Conservation (phyloP, 257 asterid genomes). For the Capsicum chinense region DNA sequence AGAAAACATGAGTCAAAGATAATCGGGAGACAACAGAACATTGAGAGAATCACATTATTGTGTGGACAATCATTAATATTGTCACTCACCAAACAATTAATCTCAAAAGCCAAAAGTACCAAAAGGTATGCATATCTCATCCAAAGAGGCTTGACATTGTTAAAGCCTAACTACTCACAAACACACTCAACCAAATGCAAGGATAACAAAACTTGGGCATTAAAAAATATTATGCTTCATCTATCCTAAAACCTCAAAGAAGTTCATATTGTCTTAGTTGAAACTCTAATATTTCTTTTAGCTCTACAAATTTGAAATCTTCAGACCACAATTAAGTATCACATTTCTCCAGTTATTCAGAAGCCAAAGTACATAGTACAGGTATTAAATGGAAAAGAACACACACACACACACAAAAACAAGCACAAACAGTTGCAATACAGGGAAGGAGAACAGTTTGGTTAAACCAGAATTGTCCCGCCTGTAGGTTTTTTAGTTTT, state of each 20-base stretch:
- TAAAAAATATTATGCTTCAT: not conserved
- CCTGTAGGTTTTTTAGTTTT: not conserved
- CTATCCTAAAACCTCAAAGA: conserved; percentile 19
- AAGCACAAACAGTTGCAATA: not conserved
- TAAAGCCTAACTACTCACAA: conserved; percentile 1
- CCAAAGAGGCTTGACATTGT: not conserved
- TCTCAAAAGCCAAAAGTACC: conserved; percentile 7
- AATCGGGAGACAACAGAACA: not conserved
- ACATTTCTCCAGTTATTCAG: not conserved
- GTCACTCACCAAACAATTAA: not conserved
- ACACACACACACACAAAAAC: not conserved
- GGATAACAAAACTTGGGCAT: conserved; percentile 10
- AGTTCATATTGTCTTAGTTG: not conserved
- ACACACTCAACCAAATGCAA: not conserved
- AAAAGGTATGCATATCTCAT: not conserved
- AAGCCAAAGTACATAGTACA: not conserved
- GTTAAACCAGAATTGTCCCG: not conserved
- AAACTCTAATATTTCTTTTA: not conserved
- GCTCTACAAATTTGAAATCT: conserved; percentile 9
- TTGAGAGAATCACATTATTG: not conserved
- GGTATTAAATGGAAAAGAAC: not conserved
- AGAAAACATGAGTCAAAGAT: not conserved
- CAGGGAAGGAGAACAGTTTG: not conserved
- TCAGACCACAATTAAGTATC: conserved; percentile 20
- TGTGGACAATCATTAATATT: not conserved